These are phyloP conservation scores for Penicillium sp. DNA, from an alignment of 2,329 filamentous ascomycete species.

Conservation along the genomic window DNA sequence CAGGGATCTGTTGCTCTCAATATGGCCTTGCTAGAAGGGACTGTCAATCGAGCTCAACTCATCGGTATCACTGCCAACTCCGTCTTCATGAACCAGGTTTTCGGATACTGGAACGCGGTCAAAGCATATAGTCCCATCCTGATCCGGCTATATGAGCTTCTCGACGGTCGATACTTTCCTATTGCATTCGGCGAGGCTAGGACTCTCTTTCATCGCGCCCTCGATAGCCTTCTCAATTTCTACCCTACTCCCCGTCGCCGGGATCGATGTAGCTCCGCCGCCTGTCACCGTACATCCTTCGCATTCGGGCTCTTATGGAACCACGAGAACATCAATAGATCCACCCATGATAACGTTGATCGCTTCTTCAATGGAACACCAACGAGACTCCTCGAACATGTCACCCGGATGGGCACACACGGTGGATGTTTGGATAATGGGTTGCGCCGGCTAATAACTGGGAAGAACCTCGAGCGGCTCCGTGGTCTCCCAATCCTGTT, in stretches of 20 bases:
- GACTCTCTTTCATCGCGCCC: slow-evolving; percentile 21
- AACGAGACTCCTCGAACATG: slow-evolving; percentile 35
- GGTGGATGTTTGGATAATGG: slow-evolving; percentile 10
- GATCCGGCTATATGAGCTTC: slow-evolving; percentile 13
- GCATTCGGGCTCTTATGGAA: slow-evolving; percentile 43
- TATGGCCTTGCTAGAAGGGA: slow-evolving; percentile 14
- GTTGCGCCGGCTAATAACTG: background rate
- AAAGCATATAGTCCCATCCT: slow-evolving; percentile 12
- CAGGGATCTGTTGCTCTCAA: slow-evolving; percentile 17
- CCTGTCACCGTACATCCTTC: slow-evolving; percentile 40
- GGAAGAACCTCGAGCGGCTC: slow-evolving; percentile 17
- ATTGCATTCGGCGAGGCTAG: slow-evolving; percentile 6
- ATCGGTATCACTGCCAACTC: slow-evolving; percentile 27
- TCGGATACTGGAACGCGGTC: slow-evolving; percentile 26
- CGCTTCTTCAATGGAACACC: slow-evolving; percentile 36
- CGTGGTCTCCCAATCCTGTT: slow-evolving; percentile 31
- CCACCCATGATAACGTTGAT: slow-evolving; percentile 35
- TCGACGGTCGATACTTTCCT: slow-evolving; percentile 24
- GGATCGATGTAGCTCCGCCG: slow-evolving; percentile 39
- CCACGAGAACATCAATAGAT: slow-evolving; percentile 40
- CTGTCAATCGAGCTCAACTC: slow-evolving; percentile 12
- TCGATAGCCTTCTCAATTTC: slow-evolving; percentile 35
- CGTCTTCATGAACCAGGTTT: slow-evolving; percentile 29
- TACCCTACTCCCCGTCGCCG: slow-evolving; percentile 35
- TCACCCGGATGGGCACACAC: slow-evolving; percentile 29